Conservation (phyloP, 2,329 filamentous ascomycete species). For the Botrytis byssoidea region DNA sequence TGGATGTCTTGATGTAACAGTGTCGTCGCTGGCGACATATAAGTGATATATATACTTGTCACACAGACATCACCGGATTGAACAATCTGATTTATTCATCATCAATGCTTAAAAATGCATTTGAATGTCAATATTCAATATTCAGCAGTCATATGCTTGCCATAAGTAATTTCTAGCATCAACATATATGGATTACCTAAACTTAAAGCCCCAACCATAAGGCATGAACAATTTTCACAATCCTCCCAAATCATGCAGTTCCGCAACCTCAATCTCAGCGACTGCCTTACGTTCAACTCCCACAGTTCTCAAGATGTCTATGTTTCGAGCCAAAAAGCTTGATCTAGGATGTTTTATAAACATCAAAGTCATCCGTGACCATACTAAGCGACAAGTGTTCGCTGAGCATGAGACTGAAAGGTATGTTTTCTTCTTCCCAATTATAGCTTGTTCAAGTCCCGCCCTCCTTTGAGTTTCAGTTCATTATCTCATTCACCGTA, state of each 20-base stretch:
- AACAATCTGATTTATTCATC: not conserved
- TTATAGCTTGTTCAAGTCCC: not conserved
- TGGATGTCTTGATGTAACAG: not conserved
- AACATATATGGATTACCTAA: not conserved
- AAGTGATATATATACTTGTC: not conserved
- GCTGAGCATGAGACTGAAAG: constrained; percentile 83
- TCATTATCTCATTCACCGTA: not conserved
- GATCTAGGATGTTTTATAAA: constrained; percentile 88
- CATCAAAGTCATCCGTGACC: constrained; percentile 82
- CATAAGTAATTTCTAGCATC: not conserved
- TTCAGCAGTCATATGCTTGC: not conserved
- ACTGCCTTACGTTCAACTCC: not conserved
- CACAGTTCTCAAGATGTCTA: constrained; percentile 59
- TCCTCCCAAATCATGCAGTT: not conserved
- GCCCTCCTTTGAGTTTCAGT: not conserved
- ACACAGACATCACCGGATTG: fast-evolving
- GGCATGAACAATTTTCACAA: not conserved
- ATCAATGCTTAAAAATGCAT: not conserved
- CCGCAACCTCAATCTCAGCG: not conserved
- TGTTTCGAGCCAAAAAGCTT: constrained; percentile 87
- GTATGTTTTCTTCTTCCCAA: constrained; percentile 40
- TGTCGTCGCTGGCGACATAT: not conserved
- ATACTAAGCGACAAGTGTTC: constrained; percentile 94
- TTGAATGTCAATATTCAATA: not conserved
- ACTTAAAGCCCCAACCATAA: not conserved